Base-by-base conservation (phyloP, 306 rosid genomes). In the Fragaria iinumae region DNA sequence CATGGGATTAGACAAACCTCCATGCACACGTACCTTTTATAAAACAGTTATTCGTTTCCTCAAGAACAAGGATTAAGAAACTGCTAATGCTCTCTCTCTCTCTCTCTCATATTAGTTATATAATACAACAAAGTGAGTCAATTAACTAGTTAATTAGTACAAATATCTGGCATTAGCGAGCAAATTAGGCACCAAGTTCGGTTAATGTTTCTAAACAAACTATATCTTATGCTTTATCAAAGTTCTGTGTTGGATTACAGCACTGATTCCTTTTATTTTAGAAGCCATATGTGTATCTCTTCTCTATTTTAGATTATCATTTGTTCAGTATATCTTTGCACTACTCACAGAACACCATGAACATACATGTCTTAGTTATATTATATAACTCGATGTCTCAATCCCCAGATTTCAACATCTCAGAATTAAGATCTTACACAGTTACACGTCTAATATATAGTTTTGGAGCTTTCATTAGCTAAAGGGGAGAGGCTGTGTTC, bases 401-500 rank as follows among this genome's bases (percentile, higher is more conserved):
- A 18, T 57, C 39, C 43, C 56, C 34, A 5, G 55, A 59, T 74
- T 74, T 74, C 57, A 59, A 23, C 44, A 41, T 74, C 17, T 59
- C 17, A 74, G 48, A 43, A 73, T 14, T 18, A 73, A 56, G 67
- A 73, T 73, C 76, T 39, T 41, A 41, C 11, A 41, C 45, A 41
- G 45, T 41, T 41, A 38, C 43, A 38, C 18, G 48, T 62, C 27
- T 52, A 36, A 38, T 38, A 6, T 38, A 66, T 12, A 72, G 69
- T 34, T 73, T 75, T 53, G 60, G 16, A 44, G 25, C 68, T 4
- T 20, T 32, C 59, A 43, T 18, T 44, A 80, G 79, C 81, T 82
- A 80, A 81, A 80, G 80, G 82, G 80, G 85, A 80, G 80, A 84
- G 78, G 85, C 48, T 71, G 52, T 41, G 49, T 63, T 36, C 21